Conservation (phyloP, 2,329 filamentous ascomycete genomes). For the Apiospora saccharicola region DNA sequence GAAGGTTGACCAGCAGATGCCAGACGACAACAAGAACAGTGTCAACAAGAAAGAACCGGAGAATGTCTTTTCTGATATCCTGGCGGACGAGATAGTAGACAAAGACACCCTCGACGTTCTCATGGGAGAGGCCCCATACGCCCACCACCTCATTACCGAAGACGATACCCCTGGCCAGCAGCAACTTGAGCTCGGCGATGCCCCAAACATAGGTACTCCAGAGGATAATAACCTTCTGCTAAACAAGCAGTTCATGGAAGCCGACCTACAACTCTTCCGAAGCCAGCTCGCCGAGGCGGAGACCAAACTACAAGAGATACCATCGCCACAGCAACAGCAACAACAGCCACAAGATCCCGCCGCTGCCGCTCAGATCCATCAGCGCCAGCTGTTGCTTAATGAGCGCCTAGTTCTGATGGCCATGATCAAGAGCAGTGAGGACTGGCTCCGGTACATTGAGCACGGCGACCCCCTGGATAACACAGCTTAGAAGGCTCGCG, state of each 20-base stretch:
- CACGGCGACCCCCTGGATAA: not conserved
- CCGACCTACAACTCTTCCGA: not conserved
- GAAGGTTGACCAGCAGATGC: not conserved
- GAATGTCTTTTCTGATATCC: not conserved
- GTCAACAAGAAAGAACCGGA: not conserved
- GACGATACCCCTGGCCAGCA: not conserved
- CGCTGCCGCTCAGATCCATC: not conserved
- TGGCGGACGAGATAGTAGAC: not conserved
- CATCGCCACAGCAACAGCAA: not conserved
- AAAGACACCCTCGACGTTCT: not conserved
- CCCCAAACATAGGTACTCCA: not conserved
- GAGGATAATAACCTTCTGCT: not conserved
- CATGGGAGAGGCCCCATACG: not conserved
- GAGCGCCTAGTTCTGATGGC: not conserved
- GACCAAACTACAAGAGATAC: not conserved
- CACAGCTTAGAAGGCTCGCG: not conserved
- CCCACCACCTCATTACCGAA: not conserved
- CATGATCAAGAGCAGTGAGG: not conserved
- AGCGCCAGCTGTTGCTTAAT: not conserved
- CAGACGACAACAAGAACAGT: not conserved
- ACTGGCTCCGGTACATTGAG: not conserved
- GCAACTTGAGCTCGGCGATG: not conserved
- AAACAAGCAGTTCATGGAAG: not conserved
- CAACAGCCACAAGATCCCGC: not conserved
- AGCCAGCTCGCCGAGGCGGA: not conserved